Conservation (phyloP, 371 early-diverging fungal species). For the Actinomortierella ambigua region DNA sequence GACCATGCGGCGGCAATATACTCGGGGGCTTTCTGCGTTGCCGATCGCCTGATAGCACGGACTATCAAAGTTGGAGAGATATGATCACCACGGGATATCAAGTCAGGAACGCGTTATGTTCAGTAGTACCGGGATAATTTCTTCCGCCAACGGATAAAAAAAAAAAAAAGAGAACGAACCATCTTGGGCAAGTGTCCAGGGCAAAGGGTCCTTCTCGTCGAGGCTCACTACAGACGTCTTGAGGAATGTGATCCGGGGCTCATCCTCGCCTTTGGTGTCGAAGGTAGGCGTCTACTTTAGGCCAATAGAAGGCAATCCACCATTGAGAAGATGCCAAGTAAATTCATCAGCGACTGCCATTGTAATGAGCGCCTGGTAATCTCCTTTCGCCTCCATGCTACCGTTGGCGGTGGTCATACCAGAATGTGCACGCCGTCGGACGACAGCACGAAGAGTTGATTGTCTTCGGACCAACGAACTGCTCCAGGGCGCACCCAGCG, state of each 20-base stretch:
- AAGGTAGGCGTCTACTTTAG: conserved; percentile 24
- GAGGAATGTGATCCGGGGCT: conserved; percentile 8
- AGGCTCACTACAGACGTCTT: conserved; percentile 17
- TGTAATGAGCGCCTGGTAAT: too few species aligned
- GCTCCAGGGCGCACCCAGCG: conserved; percentile 21
- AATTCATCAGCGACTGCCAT: background rate
- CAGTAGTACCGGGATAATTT: background rate
- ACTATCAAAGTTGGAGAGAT: conserved; percentile 2
- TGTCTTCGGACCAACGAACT: conserved; percentile 43
- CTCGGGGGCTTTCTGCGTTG: conserved; percentile 9
- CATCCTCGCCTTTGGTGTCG: conserved; percentile 5
- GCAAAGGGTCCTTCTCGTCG: conserved; percentile 11
- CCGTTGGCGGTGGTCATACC: conserved; percentile 3
- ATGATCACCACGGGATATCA: background rate
- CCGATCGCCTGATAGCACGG: conserved; percentile 16
- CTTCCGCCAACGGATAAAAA: background rate
- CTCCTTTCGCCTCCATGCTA: background rate
- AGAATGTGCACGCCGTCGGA: conserved; percentile 22
- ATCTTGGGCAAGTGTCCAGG: conserved; percentile 20
- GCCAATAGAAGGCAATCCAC: background rate
- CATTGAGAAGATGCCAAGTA: background rate
- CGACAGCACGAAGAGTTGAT: conserved; percentile 27
- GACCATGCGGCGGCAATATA: conserved; percentile 29
- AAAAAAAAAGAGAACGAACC: background rate
- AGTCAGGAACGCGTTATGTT: background rate